Percentiles rank a stretch among this genome's conserved stretches.
Conservation (phyloP, 805 yeast species). For the Metschnikowia lunata region DNA sequence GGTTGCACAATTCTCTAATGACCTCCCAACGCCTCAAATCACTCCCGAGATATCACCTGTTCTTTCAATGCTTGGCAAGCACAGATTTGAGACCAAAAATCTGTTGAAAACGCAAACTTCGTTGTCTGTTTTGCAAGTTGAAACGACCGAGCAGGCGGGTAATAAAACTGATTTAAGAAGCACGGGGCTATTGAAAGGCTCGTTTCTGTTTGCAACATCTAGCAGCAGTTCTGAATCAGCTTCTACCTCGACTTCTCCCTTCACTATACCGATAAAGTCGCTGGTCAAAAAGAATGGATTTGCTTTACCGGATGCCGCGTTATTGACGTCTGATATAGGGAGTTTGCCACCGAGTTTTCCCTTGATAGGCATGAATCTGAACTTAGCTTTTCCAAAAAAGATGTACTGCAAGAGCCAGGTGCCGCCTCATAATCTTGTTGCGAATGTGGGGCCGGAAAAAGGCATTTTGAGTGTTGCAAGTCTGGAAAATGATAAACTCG, state of each 20-base stretch:
- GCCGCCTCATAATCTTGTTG: conserved; percentile 24
- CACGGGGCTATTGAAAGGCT: not conserved
- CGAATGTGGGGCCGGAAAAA: conserved; percentile 16
- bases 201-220: conserved; percentile 6
- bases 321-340: not conserved
- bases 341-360: not conserved
- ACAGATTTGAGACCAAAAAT: conserved; percentile 4
- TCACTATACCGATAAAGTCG: conserved; percentile 25
- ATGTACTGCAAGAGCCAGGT: conserved; percentile 28
- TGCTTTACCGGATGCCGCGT: conserved; percentile 39
- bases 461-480: not conserved
- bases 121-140: not conserved
- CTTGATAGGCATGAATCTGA: not conserved
- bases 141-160: not conserved
- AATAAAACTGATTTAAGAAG: not conserved
- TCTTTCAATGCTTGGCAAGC: conserved; percentile 26
- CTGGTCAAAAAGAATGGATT: conserved; percentile 19
- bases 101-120: not conserved
- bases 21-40: conserved; percentile 32
- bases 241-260: conserved; percentile 26
- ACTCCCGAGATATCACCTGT: conserved; percentile 38
- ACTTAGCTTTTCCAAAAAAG: conserved; percentile 20
- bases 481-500: conserved; percentile 14
- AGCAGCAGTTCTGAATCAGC: not conserved
- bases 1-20: not conserved